Evolutionary conservation across 2,329 filamentous ascomycete genomes (phyloP), one percentile per base, ranked within the genome.

Genomic region (Clonostachys sp.): DNA sequence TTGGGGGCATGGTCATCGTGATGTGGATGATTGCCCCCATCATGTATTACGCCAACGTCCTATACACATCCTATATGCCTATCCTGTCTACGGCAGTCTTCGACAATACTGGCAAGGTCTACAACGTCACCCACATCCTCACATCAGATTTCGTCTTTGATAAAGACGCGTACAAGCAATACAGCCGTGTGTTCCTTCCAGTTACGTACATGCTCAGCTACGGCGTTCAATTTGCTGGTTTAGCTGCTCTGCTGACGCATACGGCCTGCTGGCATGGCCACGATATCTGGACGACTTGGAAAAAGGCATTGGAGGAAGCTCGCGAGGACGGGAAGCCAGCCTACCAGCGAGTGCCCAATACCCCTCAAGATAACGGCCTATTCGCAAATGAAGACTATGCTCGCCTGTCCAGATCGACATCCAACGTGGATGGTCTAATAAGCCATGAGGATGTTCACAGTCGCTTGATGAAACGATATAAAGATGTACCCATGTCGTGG

Each of bases 181-280:
- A 95, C 66, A 92, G 88, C 55, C 81, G 87, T 16, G 87, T 95
- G 2, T 95, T 91, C 54, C 69, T 95, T 9, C 89, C 90, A 2
- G 90, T 94, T 50, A 94, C 90, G 0, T 95, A 94, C 60, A 87
- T 91, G 17, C 74, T 95, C 39, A 91, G 88, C 59, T 95, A 95
- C 55, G 89, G 86, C 4, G 78, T 95, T 20, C 89, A 94, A 58
- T 95, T 95, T 61, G 90, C 90, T 12, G 87, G 86, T 2, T 72
- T 95, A 17, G 85, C 89, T 20, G 86, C 89, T 2, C 72, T 95
- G 12, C 70, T 95, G 16, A 89, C 88, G 2, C 89, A 95, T 61
- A 95, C 89, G 1, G 72, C 80, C 18, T 88, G 89, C 59, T 94
- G 89, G 88, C 89, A 95, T 57, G 89, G 90, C 13, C 81, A 78